Base-by-base conservation (phyloP, 352 stramenopile species). In the Globisporangium cylindrosporum region DNA sequence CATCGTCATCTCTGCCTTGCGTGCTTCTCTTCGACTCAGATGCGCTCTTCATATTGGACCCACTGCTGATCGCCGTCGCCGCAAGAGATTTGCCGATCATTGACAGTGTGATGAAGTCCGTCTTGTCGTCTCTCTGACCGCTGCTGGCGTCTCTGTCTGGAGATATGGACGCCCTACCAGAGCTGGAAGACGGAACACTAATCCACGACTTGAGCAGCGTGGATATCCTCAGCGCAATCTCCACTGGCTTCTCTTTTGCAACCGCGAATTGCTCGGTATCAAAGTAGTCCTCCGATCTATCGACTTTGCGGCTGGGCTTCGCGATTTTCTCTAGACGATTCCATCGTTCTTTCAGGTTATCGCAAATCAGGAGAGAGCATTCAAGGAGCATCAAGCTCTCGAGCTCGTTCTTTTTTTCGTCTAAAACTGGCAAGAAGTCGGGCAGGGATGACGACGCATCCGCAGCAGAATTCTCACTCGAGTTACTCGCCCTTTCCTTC, bases 271-370 rank as follows among this genome's bases (percentile, higher is more conserved):
- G 72, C 34, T 90, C 77, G 20, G 82, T 75, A 53, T 91, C 85
- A 48, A 90, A 91, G 7, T 72, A 72, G n/a, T 66, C 63, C 25
- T 59, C 62, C 18, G 70, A 62, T 18, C 51, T 58, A 32, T 69
- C 49, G 24, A 36, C 36, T 22, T 38, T 80, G 73, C 60, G 77
- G 63, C 36, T 78, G 62, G 66, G 56, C 46, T 83, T 88, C 7
- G 74, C 67, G 4, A 78, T 71, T n/a, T 81, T 87, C 58, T 92
- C 80, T 18, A 88, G 66, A 9, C 82, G 80, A n/a, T 67, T 15
- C 86, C 86, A 93, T 5, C 82, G 74, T 3, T 92, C 83, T 66
- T 89, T 88, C 1, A 93, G 67, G 20, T 70, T 77, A 14, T 85
- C 68, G 34, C 72, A 81, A 49, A 93, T 82, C 0, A 73, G 78